Conservation (phyloP, 345 rosid genomes). For the Camelina sativa region DNA sequence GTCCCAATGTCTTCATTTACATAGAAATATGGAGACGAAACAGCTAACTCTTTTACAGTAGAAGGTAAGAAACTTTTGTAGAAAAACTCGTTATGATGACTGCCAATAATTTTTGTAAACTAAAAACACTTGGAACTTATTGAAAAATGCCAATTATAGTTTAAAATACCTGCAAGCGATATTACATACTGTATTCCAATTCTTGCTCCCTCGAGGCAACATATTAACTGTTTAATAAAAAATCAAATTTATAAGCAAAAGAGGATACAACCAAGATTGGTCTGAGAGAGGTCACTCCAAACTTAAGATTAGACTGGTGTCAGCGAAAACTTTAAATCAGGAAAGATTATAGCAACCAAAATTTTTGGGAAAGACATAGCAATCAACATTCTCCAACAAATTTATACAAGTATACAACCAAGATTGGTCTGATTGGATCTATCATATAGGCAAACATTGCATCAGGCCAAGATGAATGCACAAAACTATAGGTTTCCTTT, state of each 20-base stretch:
- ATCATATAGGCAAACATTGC: slow-evolving; percentile 9
- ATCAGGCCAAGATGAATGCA: slow-evolving; percentile 12
- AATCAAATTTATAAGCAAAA: slow-evolving; percentile 17
- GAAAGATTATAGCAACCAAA: slow-evolving; percentile 7
- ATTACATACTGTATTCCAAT: slow-evolving; percentile 95
- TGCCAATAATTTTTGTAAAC: not conserved
- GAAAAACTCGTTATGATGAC: not conserved
- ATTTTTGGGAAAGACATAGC: not conserved
- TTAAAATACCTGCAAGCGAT: slow-evolving; percentile 77
- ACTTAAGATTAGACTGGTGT: not conserved
- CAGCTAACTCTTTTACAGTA: slow-evolving; percentile 14
- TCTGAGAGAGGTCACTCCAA: slow-evolving; percentile 11
- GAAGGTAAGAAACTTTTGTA: slow-evolving; percentile 19
- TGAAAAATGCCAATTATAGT: not conserved
- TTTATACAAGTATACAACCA: slow-evolving; percentile 14
- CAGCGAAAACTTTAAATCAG: slow-evolving; percentile 16
- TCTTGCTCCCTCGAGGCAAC: slow-evolving; percentile 87
- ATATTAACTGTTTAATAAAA: slow-evolving; percentile 65
- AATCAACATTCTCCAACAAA: slow-evolving; percentile 20
- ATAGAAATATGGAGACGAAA: slow-evolving; percentile 18
- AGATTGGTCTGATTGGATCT: slow-evolving; percentile 8
- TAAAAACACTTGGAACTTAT: not conserved
- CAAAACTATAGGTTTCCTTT: slow-evolving; percentile 8
- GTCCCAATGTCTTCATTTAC: not conserved
- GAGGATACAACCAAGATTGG: not conserved